phyloP scores from a whole-genome alignment of 805 yeast genomes.

The Blastobotrys peoriensis region DNA sequence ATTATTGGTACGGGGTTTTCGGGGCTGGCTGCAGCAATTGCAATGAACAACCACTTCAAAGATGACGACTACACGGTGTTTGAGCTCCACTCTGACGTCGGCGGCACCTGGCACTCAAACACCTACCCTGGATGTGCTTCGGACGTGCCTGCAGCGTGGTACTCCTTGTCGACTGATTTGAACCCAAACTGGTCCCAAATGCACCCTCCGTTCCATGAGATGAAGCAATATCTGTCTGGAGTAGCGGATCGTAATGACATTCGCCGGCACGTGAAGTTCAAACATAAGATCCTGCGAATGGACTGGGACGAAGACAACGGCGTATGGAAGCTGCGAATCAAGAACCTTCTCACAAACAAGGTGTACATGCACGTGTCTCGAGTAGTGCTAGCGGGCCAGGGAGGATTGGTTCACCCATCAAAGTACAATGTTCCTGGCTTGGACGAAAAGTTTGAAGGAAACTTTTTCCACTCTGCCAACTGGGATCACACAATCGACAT shows the following conservation, averaged over 20 bases:
- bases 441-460: constrained; percentile 13
- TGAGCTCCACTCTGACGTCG: constrained; percentile 14
- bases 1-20: constrained; percentile 14
- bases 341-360: constrained; percentile 7
- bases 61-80: constrained; percentile 12
- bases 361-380: constrained; percentile 9
- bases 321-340: constrained; percentile 10
- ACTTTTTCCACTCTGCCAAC: constrained; percentile 14
- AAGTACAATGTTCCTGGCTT: constrained; percentile 12
- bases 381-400: constrained; percentile 13
- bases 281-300: constrained; percentile 4
- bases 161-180: constrained; percentile 16
- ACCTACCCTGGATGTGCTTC: constrained; percentile 20
- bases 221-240: constrained; percentile 11
- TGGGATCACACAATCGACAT: constrained; percentile 15
- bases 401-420: constrained; percentile 13
- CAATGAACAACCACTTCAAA: constrained; percentile 8
- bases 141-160: constrained; percentile 19
- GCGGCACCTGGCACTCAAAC: constrained; percentile 22
- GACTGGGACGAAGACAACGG: constrained; percentile 13
- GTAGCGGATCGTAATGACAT: constrained; percentile 13
- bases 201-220: constrained; percentile 15
- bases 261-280: constrained; percentile 8
- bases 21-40: constrained; percentile 11
- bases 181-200: constrained; percentile 16